phyloP scores from a whole-genome alignment of 2,329 filamentous ascomycete genomes.

The Phialemoniopsis sp. region DNA sequence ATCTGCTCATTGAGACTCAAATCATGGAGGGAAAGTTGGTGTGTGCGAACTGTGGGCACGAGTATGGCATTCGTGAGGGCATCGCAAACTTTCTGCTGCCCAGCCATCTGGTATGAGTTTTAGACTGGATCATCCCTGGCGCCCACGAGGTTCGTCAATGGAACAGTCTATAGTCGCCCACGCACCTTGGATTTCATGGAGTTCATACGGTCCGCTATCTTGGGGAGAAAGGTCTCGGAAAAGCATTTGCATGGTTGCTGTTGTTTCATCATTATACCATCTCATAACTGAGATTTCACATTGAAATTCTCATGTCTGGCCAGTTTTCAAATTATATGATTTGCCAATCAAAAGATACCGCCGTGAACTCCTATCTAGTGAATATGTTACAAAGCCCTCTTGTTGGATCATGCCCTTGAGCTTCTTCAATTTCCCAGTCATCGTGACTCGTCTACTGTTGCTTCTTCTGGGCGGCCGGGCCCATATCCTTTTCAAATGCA shows the following conservation, averaged over 20 bases:
- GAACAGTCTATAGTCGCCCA: too few species aligned
- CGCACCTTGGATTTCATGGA: too few species aligned
- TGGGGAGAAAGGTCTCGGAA: too few species aligned
- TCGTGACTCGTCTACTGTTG: constrained; percentile 36
- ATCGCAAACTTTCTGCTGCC: constrained; percentile 95
- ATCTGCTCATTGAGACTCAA: constrained; percentile 81
- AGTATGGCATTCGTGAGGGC: constrained; percentile 91
- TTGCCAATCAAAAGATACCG: too few species aligned
- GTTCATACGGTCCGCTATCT: too few species aligned
- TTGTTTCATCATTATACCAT: too few species aligned
- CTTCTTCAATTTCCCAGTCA: background rate
- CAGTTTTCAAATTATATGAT: too few species aligned
- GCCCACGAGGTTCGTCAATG: too few species aligned
- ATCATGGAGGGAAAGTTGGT: constrained; percentile 85
- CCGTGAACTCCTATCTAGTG: too few species aligned
- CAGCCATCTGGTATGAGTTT: constrained; percentile 73
- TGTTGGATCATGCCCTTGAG: background rate
- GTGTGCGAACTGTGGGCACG: constrained; percentile 87
- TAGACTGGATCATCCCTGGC: background rate
- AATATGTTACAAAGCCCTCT: background rate
- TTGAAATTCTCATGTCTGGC: too few species aligned
- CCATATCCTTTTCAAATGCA: constrained; percentile 95
- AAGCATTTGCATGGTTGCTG: too few species aligned
- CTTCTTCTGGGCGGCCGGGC: constrained; percentile 85
- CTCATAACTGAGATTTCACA: too few species aligned